Conservation (phyloP, 352 stramenopile species). For the Pythium insidiosum region DNA sequence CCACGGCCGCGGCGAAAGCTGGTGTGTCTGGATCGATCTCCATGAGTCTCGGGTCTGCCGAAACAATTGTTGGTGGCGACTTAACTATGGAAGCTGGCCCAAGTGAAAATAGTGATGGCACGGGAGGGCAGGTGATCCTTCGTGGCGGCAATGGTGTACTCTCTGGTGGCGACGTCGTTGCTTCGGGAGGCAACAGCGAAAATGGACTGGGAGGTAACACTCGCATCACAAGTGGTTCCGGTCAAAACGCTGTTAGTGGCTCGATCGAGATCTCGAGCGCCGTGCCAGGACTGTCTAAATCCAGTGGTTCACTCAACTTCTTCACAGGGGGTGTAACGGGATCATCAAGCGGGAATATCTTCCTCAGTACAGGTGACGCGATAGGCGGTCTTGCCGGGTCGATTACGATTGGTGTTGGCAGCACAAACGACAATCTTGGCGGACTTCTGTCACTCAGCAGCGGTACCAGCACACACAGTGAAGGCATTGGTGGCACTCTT, state of each 20-base stretch:
- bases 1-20: too few species aligned
- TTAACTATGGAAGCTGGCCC: constrained; percentile 19
- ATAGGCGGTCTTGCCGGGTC: not conserved
- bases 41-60: too few species aligned
- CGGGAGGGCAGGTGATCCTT: constrained; percentile 18
- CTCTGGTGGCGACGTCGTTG: constrained; percentile 18
- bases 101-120: constrained; percentile 12
- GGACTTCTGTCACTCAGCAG: constrained; percentile 8
- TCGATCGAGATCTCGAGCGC: constrained; percentile 15
- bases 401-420: constrained; percentile 2
- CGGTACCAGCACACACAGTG: constrained; percentile 1
- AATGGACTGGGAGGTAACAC: constrained; percentile 9
- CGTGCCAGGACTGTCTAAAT: constrained; percentile 1
- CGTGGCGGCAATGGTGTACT: constrained; percentile 16
- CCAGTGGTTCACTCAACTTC: constrained; percentile 10
- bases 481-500: constrained; percentile 3
- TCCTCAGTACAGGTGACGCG: not conserved
- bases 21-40: too few species aligned
- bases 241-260: constrained; percentile 11
- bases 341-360: not conserved
- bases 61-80: constrained; percentile 12
- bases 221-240: constrained; percentile 18
- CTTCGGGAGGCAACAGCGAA: too few species aligned
- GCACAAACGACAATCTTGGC: constrained; percentile 2
- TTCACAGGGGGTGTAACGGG: not conserved